Evolutionary conservation across 2,329 filamentous ascomycete species (phyloP).

Genomic region (Aureobasidium pullulans): DNA sequence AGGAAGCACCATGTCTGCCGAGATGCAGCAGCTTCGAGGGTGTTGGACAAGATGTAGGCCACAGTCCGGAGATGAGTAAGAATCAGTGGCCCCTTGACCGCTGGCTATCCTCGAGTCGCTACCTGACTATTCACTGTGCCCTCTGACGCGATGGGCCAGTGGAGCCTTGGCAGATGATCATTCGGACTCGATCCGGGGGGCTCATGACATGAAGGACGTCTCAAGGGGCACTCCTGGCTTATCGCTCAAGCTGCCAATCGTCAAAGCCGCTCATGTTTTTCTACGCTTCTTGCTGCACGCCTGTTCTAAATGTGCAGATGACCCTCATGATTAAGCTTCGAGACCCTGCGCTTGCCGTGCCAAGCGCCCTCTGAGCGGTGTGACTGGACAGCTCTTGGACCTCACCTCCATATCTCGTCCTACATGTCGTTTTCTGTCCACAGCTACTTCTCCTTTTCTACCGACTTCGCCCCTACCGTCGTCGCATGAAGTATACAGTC

Average conservation of each 20-base stretch:
- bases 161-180: slow-evolving; percentile 10
- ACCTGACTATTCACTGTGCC: not conserved
- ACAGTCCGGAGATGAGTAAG: not conserved
- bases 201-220: slow-evolving; percentile 6
- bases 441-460: not conserved
- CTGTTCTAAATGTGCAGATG: slow-evolving; percentile 3
- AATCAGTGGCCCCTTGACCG: slow-evolving; percentile 9
- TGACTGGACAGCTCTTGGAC: not conserved
- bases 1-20: not conserved
- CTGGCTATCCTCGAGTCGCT: slow-evolving; percentile 10
- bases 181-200: not conserved
- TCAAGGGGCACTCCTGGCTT: slow-evolving; percentile 3
- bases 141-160: not conserved
- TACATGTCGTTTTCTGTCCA: not conserved
- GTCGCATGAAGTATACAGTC: too few relatives aligned
- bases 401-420: not conserved
- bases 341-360: slow-evolving; percentile 4
- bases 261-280: not conserved
- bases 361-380: not conserved
- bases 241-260: not conserved
- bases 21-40: not conserved
- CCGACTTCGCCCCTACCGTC: too few relatives aligned
- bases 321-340: not conserved
- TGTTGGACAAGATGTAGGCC: not conserved
- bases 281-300: not conserved